A percentile compares a stretch with the other conserved stretches of the same genome.
These are phyloP conservation scores for Aureobasidium vineae DNA, from an alignment of 2,329 filamentous ascomycete genomes.

Conservation along the genomic window DNA sequence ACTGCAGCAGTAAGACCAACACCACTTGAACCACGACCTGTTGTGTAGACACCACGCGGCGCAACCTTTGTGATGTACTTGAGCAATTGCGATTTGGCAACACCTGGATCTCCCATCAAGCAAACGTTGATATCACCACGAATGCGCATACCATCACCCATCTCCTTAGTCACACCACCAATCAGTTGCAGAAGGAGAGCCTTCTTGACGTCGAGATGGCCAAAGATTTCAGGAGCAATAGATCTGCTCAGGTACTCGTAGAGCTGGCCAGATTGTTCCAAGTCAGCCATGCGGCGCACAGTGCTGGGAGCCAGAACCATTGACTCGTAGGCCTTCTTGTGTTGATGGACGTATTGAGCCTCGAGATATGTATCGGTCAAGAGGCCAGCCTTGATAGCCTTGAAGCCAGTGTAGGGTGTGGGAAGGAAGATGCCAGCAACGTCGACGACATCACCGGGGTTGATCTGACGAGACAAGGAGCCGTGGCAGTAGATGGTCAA, in stretches of 20 bases:
- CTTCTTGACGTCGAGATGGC: slow-evolving; percentile 97
- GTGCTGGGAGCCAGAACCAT: slow-evolving; percentile 79
- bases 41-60: slow-evolving; percentile 77
- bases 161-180: slow-evolving; percentile 92
- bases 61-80: slow-evolving; percentile 98
- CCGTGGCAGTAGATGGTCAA: slow-evolving; percentile 89
- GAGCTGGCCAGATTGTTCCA: slow-evolving; percentile 81
- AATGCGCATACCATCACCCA: slow-evolving; percentile 98
- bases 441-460: slow-evolving; percentile 91
- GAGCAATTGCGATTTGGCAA: slow-evolving; percentile 94
- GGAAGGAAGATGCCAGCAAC: slow-evolving; percentile 94
- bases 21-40: slow-evolving; percentile 71
- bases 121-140: slow-evolving; percentile 99
- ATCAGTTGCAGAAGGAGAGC: slow-evolving; percentile 92
- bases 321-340: slow-evolving; percentile 97
- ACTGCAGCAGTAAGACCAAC: slow-evolving; percentile 77
- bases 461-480: slow-evolving; percentile 78
- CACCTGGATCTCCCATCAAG: slow-evolving; percentile 98
- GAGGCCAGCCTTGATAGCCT: slow-evolving; percentile 93
- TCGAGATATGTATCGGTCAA: slow-evolving; percentile 96
- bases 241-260: slow-evolving; percentile 96
- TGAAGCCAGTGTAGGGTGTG: slow-evolving; percentile 98
- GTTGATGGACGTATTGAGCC: slow-evolving; percentile 87
- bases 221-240: slow-evolving; percentile 96
- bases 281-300: slow-evolving; percentile 78